A percentile compares a stretch with the other conserved stretches of the same genome.
phyloP scores from a whole-genome alignment of 257 asterid genomes.

The Solanum corneliomulleri region DNA sequence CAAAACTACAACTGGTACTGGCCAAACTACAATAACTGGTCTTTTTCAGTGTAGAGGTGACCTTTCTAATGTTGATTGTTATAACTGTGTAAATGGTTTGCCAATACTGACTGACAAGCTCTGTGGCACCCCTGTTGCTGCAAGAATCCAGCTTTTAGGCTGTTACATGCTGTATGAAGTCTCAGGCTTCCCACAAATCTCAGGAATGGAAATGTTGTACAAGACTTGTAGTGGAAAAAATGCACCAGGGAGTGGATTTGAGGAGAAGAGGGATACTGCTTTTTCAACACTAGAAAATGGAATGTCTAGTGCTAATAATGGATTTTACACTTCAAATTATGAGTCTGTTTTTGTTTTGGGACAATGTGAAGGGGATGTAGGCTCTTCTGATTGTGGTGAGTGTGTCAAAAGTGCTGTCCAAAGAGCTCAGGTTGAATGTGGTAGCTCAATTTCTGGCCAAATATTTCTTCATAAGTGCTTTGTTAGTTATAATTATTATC shows the following conservation, averaged over 20 bases:
- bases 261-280: conserved; percentile 79
- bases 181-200: conserved; percentile 68
- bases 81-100: conserved; percentile 63
- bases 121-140: conserved; percentile 72
- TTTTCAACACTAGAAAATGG: conserved; percentile 55
- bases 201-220: conserved; percentile 89
- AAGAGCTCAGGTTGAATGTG: conserved; percentile 96
- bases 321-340: conserved; percentile 55
- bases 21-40: conserved; percentile 60
- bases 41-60: conserved; percentile 93
- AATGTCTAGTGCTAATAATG: conserved; percentile 33
- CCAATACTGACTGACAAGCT: conserved; percentile 85
- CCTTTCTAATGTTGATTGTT: conserved; percentile 75
- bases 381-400: conserved; percentile 66
- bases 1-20: conserved; percentile 60
- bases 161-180: conserved; percentile 90
- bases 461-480: conserved; percentile 79
- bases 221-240: conserved; percentile 73
- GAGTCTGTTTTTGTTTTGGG: conserved; percentile 68
- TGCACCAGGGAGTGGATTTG: conserved; percentile 70
- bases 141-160: conserved; percentile 84
- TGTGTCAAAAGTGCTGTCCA: conserved; percentile 87
- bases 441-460: conserved; percentile 80
- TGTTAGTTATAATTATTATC: conserved; percentile 50
- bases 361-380: conserved; percentile 93